Evolutionary conservation across 768 basidiomycete genomes (phyloP).

Genomic region (Termitomyces sp.): DNA sequence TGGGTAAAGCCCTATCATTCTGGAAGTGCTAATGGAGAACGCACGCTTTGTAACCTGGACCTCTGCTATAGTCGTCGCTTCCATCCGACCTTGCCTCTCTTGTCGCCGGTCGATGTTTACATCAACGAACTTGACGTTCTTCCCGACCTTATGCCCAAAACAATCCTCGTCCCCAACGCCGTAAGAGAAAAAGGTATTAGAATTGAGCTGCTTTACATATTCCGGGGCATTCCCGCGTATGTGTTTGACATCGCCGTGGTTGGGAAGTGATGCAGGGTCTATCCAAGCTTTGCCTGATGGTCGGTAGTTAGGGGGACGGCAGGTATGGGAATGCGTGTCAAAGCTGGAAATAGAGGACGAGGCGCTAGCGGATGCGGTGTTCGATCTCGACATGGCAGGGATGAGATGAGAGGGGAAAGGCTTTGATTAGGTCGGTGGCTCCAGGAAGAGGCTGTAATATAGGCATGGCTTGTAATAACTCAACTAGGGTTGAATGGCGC

Average conservation of each 20-base stretch:
- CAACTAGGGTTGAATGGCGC: conserved; percentile 24
- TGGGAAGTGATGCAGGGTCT: conserved; percentile 61
- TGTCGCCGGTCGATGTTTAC: conserved; percentile 49
- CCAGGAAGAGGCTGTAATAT: conserved; percentile 17
- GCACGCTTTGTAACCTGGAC: conserved; percentile 60
- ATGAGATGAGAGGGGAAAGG: conserved; percentile 18
- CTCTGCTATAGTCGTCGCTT: conserved; percentile 63
- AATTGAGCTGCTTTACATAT: conserved; percentile 63
- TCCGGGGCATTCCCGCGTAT: conserved; percentile 65
- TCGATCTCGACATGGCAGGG: conserved; percentile 30
- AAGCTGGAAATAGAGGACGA: conserved; percentile 24
- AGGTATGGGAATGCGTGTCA: conserved; percentile 25
- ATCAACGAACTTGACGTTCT: conserved; percentile 58
- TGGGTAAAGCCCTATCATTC: conserved; percentile 6
- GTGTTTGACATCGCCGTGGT: conserved; percentile 52
- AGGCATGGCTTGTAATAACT: conserved; percentile 25
- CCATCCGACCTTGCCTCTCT: conserved; percentile 50
- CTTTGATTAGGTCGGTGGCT: conserved; percentile 10
- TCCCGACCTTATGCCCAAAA: conserved; percentile 63
- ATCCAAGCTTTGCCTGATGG: conserved; percentile 50
- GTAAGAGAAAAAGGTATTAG: conserved; percentile 67
- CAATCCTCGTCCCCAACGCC: conserved; percentile 65
- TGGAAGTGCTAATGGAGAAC: conserved; percentile 21
- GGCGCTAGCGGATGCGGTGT: conserved; percentile 25
- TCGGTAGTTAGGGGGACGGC: conserved; percentile 24